Conservation (phyloP, 192 early-diverging fungal species). For the Coemansia sp. region DNA sequence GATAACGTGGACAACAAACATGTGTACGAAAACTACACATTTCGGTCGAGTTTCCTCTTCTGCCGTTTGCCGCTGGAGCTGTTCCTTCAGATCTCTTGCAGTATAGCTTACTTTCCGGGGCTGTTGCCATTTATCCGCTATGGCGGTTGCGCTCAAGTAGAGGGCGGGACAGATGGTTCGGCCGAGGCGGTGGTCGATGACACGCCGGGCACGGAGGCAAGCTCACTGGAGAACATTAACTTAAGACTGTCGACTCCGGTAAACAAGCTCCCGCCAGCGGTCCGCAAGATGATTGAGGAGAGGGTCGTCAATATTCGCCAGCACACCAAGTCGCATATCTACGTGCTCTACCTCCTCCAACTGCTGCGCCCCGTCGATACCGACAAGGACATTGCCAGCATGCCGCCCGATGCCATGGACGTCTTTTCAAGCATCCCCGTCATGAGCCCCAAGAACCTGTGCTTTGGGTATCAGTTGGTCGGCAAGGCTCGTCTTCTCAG, state of each 20-base stretch:
- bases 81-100: conserved; percentile 20
- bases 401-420: conserved; percentile 23
- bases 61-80: conserved; percentile 24
- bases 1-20: conserved; percentile 6
- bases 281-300: not conserved
- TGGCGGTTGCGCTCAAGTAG: conserved; percentile 6
- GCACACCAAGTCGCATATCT: conserved; percentile 16
- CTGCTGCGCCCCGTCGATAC: conserved; percentile 28
- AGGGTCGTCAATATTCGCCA: not conserved
- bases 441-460: not conserved
- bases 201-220: not conserved
- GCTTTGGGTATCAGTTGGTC: conserved; percentile 36
- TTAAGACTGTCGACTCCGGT: conserved; percentile 30
- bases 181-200: not conserved
- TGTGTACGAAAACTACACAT: conserved; percentile 25
- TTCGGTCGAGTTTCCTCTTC: conserved; percentile 25
- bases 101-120: conserved; percentile 6
- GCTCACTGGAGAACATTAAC: conserved; percentile 22
- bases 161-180: not conserved
- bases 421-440: conserved; percentile 4
- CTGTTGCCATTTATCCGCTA: conserved; percentile 27
- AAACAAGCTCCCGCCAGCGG: conserved; percentile 11
- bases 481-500: conserved; percentile 27
- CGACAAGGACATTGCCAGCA: conserved; percentile 6
- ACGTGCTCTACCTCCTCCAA: conserved; percentile 25